Percentiles rank a stretch among this genome's conserved stretches.
These are phyloP conservation scores for Tetrapisispora arboricola DNA, from an alignment of 805 yeast species.

Conservation along the genomic window DNA sequence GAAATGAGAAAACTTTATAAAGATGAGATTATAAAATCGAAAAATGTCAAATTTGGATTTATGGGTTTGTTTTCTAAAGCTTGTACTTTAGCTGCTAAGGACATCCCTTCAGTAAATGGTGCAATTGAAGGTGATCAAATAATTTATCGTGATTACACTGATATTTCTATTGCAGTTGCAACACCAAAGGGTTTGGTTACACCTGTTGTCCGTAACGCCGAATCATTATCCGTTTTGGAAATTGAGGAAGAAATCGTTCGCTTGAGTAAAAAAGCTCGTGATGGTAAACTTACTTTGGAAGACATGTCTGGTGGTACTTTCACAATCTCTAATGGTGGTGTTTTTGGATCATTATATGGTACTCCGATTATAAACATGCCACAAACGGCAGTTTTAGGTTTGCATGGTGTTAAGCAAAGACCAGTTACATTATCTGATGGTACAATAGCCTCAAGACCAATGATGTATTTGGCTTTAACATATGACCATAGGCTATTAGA, in stretches of 20 bases:
- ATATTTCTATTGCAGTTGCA: conserved; percentile 93
- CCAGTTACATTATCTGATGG: conserved; percentile 90
- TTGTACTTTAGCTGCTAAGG: conserved; percentile 82
- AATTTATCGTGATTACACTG: conserved; percentile 93
- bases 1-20: conserved; percentile 94
- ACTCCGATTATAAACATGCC: conserved; percentile 98
- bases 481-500: conserved; percentile 97
- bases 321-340: conserved; percentile 99
- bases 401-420: conserved; percentile 96
- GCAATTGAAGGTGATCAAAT: conserved; percentile 90
- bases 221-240: conserved; percentile 76
- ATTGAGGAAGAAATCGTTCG: conserved; percentile 77
- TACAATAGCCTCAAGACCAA: conserved; percentile 92
- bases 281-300: conserved; percentile 89
- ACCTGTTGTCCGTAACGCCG: conserved; percentile 95
- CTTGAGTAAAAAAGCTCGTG: conserved; percentile 90
- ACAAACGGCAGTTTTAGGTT: conserved; percentile 94
- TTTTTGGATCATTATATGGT: conserved; percentile 94
- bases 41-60: conserved; percentile 93
- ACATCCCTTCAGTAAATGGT: conserved; percentile 90
- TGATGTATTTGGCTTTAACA: conserved; percentile 98
- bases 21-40: conserved; percentile 89
- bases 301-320: conserved; percentile 99
- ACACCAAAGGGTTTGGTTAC: conserved; percentile 99
- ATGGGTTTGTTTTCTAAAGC: conserved; percentile 99